phyloP scores from a whole-genome alignment of 345 rosid species.

The Eucalyptus decipiens region DNA sequence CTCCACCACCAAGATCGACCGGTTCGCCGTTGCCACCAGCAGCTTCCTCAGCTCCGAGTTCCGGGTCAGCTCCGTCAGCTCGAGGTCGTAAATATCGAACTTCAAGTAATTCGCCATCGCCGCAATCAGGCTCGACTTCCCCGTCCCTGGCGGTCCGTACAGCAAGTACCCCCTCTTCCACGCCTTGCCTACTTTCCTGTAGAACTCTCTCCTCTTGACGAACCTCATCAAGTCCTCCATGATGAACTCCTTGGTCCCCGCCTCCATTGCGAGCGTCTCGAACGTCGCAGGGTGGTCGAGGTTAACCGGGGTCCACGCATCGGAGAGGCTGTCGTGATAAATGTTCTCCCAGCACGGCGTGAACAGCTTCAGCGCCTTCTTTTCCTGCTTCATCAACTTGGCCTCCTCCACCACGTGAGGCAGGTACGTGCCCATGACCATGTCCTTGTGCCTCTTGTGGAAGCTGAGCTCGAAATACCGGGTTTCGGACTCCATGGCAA shows the following conservation, averaged over 20 bases:
- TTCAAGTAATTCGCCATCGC: constrained; percentile 75
- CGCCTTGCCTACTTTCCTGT: constrained; percentile 57
- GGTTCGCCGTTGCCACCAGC: constrained; percentile 56
- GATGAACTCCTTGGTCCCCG: constrained; percentile 21
- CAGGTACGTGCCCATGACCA: constrained; percentile 39
- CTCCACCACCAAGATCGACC: constrained; percentile 56
- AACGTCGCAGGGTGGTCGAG: constrained; percentile 74
- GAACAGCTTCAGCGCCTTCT: constrained; percentile 43
- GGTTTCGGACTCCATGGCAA: constrained; percentile 2
- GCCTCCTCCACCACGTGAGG: constrained; percentile 35
- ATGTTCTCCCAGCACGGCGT: constrained; percentile 17
- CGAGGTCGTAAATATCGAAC: constrained; percentile 62
- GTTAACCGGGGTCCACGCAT: constrained; percentile 39
- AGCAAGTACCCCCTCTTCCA: constrained; percentile 78
- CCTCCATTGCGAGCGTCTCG: constrained; percentile 51
- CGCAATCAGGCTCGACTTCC: constrained; percentile 70
- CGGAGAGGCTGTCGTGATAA: constrained; percentile 11
- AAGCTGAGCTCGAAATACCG: constrained; percentile 43
- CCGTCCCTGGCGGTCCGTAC: constrained; percentile 68
- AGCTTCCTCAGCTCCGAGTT: constrained; percentile 39
- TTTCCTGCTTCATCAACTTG: constrained; percentile 11
- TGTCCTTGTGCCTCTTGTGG: constrained; percentile 36
- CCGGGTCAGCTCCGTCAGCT: constrained; percentile 20
- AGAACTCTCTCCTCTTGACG: constrained; percentile 39
- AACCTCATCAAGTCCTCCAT: constrained; percentile 49